Percentiles rank a stretch among this genome's conserved stretches.
Evolutionary conservation across 2,329 filamentous ascomycete genomes (phyloP).

Genomic region (Rosellinia necatrix): DNA sequence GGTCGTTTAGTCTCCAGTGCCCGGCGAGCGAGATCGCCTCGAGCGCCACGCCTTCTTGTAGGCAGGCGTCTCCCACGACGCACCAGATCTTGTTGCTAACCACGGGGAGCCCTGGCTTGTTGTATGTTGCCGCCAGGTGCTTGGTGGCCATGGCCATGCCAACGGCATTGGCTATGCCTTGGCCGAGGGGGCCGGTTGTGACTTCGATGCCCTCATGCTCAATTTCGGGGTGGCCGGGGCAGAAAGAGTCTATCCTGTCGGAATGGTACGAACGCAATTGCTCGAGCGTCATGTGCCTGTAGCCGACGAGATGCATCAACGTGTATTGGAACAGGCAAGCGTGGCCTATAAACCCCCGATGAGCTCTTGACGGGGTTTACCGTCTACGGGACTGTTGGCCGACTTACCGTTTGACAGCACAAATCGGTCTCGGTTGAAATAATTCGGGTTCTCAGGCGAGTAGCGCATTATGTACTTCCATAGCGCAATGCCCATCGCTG

Average conservation of each 20-base stretch:
- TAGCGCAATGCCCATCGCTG: slow-evolving; percentile 47
- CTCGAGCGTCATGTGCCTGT: slow-evolving; percentile 55
- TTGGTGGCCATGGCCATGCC: slow-evolving; percentile 61
- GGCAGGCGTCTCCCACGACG: slow-evolving; percentile 52
- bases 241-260: slow-evolving; percentile 47
- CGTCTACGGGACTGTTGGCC: background rate
- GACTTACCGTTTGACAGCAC: slow-evolving; percentile 58
- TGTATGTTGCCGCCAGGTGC: slow-evolving; percentile 56
- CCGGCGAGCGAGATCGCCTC: slow-evolving; percentile 60
- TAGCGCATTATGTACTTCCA: slow-evolving; percentile 61
- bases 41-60: slow-evolving; percentile 57
- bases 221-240: slow-evolving; percentile 59
- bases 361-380: background rate
- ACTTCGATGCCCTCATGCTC: slow-evolving; percentile 60
- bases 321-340: slow-evolving; percentile 56
- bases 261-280: slow-evolving; percentile 58
- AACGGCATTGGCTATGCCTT: slow-evolving; percentile 61
- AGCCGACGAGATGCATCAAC: slow-evolving; percentile 55
- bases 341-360: slow-evolving; percentile 42
- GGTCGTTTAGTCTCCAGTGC: slow-evolving; percentile 55
- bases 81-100: slow-evolving; percentile 58
- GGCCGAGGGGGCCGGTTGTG: slow-evolving; percentile 61
- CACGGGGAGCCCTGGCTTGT: slow-evolving; percentile 52
- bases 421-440: slow-evolving; percentile 64
- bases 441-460: slow-evolving; percentile 55